Conservation (phyloP, 441 rosid genomes). For the Theobroma grandiflorum region DNA sequence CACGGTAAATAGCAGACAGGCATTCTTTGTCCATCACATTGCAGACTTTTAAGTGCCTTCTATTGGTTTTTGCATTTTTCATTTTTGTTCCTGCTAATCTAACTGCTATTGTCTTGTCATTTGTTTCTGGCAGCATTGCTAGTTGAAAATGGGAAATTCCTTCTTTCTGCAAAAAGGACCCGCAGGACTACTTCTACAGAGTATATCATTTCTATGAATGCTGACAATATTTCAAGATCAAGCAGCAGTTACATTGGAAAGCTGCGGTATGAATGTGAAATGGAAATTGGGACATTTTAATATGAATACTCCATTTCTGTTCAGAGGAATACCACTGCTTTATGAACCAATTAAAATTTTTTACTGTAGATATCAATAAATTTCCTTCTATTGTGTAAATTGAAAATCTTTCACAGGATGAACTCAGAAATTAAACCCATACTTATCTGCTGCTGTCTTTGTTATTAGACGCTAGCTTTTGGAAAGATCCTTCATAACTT, state of each 20-base stretch:
- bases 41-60: not conserved
- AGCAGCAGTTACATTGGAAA: slow-evolving; percentile 77
- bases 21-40: not conserved
- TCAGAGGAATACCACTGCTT: not conserved
- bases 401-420: not conserved
- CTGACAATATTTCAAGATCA: slow-evolving; percentile 78
- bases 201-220: slow-evolving; percentile 79
- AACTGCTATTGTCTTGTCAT: not conserved
- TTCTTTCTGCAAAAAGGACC: slow-evolving; percentile 78
- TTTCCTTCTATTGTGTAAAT: not conserved
- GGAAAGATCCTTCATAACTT: not conserved
- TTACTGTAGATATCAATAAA: not conserved
- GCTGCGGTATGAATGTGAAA: slow-evolving; percentile 53
- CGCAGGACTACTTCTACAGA: slow-evolving; percentile 73
- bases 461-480: not conserved
- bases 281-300: not conserved
- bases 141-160: slow-evolving; percentile 78
- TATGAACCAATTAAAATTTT: not conserved
- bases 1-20: not conserved
- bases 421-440: not conserved
- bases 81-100: not conserved
- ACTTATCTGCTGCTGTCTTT: not conserved
- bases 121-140: slow-evolving; percentile 49
- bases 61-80: not conserved
- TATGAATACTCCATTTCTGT: not conserved